Evolutionary conservation across 176 grass and related monocot genomes (phyloP), one percentile per base, ranked within the genome.

Genomic region (Elymus sibiricus): DNA sequence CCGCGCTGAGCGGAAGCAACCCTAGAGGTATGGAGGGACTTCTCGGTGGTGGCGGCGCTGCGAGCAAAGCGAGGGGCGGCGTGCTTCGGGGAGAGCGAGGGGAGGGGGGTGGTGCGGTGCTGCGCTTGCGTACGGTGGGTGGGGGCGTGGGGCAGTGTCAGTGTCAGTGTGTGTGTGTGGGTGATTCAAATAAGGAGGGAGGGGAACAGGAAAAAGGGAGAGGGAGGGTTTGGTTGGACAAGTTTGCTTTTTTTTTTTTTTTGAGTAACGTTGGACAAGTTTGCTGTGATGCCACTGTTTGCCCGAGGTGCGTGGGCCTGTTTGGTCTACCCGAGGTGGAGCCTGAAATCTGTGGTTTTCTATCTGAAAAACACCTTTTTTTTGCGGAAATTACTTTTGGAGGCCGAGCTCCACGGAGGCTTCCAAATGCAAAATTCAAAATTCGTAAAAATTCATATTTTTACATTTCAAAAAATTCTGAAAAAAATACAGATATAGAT

Each of bases 121-220:
- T 74, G 71, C 32, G 72, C 15, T 55, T 55, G 64, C 27, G 84
- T 77, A 39, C 28, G 63, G 65, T 25, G 25, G 44, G 21, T 75
- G 37, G 38, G 39, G 39, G 34, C 1, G 70, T 43, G 69, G 13
- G 71, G 70, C 37, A 40, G 38, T 43, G 64, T 24, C 44, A 47
- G 24, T 19, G 49, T 19, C 77, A 27, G 42, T 32, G 77, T 51
- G 47, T 51, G 47, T 49, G 43, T 14, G 53, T 83, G 77, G 84
- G 71, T 43, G 83, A 92, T 95, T 91, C 88, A 93, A 91, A 95
- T 26, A 14, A 85, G 80, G 64, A 46, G 62, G 44, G 71, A 46
- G 83, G 76, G 83, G 70, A 24, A 42, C 61, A n/a, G 47, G 14
- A 51, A 26, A 19, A 26, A 14, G 22, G 8, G 6, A 22, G 28